These are phyloP conservation scores for Agrocybe praecox DNA, from an alignment of 768 basidiomycete genomes.

Conservation along the genomic window DNA sequence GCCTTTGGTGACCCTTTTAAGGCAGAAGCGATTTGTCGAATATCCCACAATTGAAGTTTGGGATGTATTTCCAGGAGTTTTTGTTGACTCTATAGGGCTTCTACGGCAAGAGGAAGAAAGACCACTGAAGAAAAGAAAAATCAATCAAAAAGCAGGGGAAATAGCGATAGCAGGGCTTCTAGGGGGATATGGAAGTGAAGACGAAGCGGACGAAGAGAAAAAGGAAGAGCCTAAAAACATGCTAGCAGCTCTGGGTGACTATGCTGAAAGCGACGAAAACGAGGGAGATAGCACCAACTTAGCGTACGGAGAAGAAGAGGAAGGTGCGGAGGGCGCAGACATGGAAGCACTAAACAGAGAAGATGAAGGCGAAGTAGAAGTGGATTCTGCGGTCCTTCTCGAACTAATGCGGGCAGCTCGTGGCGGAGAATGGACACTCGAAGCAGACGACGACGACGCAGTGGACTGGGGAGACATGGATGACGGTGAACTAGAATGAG, in stretches of 20 bases:
- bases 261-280: conserved; percentile 45
- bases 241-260: conserved; percentile 43
- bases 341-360: conserved; percentile 31
- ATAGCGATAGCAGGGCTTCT: conserved; percentile 51
- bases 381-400: conserved; percentile 43
- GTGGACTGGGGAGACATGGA: conserved; percentile 57
- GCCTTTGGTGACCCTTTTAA: conserved; percentile 50
- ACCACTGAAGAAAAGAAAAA: conserved; percentile 55
- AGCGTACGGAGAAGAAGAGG: conserved; percentile 7
- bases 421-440: conserved; percentile 27
- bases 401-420: conserved; percentile 42
- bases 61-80: conserved; percentile 63
- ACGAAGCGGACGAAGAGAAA: conserved; percentile 28
- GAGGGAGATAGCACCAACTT: background rate
- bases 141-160: conserved; percentile 53
- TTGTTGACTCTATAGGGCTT: conserved; percentile 58
- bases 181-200: conserved; percentile 52
- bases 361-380: conserved; percentile 34
- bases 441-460: conserved; percentile 46
- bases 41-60: conserved; percentile 84
- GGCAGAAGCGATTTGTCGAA: conserved; percentile 73
- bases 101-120: conserved; percentile 39
- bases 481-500: conserved; percentile 25
- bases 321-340: conserved; percentile 20
- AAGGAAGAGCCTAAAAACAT: conserved; percentile 26